phyloP scores from a whole-genome alignment of 495 filamentous ascomycete species.

The Talaromyces liani region DNA sequence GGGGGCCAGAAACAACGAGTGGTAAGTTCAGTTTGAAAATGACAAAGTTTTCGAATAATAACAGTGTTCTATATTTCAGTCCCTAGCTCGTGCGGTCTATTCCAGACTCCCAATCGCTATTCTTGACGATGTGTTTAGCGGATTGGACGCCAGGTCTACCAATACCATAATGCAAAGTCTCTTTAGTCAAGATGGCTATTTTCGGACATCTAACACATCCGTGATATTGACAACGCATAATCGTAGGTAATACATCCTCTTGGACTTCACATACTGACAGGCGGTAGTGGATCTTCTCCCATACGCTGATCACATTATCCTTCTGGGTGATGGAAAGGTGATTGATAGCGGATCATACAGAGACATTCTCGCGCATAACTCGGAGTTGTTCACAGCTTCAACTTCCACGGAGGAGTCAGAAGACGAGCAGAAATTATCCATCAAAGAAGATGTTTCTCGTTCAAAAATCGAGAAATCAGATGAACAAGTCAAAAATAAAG shows the following conservation, averaged over 20 bases:
- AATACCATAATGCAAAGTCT: constrained; percentile 19
- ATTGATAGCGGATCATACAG: not conserved
- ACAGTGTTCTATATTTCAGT: not conserved
- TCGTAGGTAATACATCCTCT: constrained; percentile 12
- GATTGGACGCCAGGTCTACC: constrained; percentile 43
- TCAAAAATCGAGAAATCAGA: not conserved
- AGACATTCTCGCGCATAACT: not conserved
- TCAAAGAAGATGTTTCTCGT: not conserved
- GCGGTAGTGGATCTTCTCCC: constrained; percentile 12
- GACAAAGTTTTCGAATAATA: not conserved
- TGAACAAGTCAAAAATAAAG: not conserved
- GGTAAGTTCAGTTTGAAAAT: not conserved
- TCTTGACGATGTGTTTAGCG: constrained; percentile 46
- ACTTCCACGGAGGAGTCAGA: not conserved
- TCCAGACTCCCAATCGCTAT: constrained; percentile 42
- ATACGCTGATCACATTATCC: not conserved
- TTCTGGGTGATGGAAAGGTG: not conserved
- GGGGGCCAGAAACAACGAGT: constrained; percentile 50
- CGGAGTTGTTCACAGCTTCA: not conserved
- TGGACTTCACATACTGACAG: constrained; percentile 17
- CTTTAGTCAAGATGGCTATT: constrained; percentile 17
- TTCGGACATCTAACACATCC: constrained; percentile 17
- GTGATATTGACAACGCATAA: constrained; percentile 27
- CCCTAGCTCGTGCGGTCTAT: constrained; percentile 48
- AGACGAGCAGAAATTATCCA: not conserved